Conservation (phyloP, 495 filamentous ascomycete species). For the Penicillium desertorum region DNA sequence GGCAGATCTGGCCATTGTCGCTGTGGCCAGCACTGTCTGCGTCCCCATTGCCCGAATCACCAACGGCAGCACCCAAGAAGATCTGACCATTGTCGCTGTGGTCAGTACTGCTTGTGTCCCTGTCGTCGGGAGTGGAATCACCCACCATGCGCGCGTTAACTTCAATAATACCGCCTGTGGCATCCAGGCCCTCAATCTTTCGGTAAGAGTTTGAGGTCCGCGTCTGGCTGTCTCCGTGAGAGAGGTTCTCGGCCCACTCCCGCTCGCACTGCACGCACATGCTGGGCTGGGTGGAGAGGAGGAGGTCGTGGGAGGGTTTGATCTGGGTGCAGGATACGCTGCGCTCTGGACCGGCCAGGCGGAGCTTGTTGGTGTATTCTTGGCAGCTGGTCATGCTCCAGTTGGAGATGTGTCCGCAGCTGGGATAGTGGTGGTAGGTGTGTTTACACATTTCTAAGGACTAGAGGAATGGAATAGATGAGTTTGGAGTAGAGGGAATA, state of each 20-base stretch:
- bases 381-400: conserved; percentile 29
- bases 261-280: conserved; percentile 19
- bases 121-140: neutral
- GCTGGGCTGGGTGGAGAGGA: conserved; percentile 2
- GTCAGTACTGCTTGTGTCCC: neutral
- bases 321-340: conserved; percentile 8
- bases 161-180: conserved; percentile 4
- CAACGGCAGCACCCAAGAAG: neutral
- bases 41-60: neutral
- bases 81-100: neutral
- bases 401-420: conserved; percentile 34
- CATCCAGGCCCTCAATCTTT: conserved; percentile 12
- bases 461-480: neutral
- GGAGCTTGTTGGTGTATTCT: conserved; percentile 23
- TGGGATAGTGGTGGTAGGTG: conserved; percentile 30
- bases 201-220: neutral
- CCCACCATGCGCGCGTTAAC: conserved; percentile 16
- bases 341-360: conserved; percentile 4
- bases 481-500: neutral
- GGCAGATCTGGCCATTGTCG: conserved; percentile 4
- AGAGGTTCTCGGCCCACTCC: conserved; percentile 5
- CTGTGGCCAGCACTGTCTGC: neutral
- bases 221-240: neutral
- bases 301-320: conserved; percentile 11
- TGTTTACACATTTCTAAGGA: conserved; percentile 27